Base-by-base conservation (phyloP, 129 eudicot species). In the Centaurea solstitialis region DNA sequence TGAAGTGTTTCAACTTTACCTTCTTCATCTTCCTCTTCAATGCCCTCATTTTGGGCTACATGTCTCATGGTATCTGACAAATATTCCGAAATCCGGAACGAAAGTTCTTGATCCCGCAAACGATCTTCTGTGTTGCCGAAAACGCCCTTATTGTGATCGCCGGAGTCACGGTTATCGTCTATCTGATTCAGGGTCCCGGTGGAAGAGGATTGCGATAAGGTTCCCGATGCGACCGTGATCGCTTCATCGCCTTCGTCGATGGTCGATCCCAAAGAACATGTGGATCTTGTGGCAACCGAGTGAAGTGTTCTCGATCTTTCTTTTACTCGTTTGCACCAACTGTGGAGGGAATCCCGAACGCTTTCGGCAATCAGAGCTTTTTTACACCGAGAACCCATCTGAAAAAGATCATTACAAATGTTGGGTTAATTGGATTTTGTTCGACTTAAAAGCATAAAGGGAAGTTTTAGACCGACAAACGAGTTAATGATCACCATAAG, bases 321-420 rank as follows among this genome's bases (percentile, higher is more conserved):
- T 82, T 93, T 96, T 72, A 96, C 99, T 78, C 99, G 90, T 86
- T 91, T 96, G 74, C 98, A 93, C 99, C 99, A 96, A 47, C 91
- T 93, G 83, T 96, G 98, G 37, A 96, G 93, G 6, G 99, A 96
- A 3, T 96, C 99, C 4, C 99, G 86, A 6, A 96, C 99, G 75
- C 98, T 96, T 76, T 96, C 99, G 3, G 99, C 97, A 5, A 96
- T 85, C 79, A 96, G 69, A 9, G 99, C 98, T 85, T 93, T 93
- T 88, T 86, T 91, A 72, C 87, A 88, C 20, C 89, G 91, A 4
- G 99, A 96, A 76, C 99, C 99, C 99, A 96, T 96, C 99, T 96
- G 85, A 17, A 21, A n/a, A 18, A 21, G 69, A 39, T 5, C 3
- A 15, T 68, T 1, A 57, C 8, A 41, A 45, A 9, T 75, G 43